Evolutionary conservation across 768 basidiomycete genomes (phyloP).

Genomic region (Trametes villosa): DNA sequence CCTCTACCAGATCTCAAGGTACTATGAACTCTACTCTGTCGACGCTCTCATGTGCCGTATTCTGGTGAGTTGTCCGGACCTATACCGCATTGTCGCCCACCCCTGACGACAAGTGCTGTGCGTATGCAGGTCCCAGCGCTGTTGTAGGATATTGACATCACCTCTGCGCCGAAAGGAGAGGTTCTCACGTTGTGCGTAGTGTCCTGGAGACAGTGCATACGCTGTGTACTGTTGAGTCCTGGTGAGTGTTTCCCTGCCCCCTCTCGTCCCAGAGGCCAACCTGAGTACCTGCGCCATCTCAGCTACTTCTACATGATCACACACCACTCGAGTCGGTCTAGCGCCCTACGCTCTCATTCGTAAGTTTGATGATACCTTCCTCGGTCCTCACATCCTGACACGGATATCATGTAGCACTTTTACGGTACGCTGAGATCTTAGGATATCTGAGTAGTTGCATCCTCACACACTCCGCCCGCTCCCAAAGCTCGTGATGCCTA

Average conservation of each 20-base stretch:
- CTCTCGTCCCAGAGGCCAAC: too few species aligned
- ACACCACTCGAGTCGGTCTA: background rate
- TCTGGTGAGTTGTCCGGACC: too few species aligned
- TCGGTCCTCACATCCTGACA: too few species aligned
- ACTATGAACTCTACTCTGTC: background rate
- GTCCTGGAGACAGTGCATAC: background rate
- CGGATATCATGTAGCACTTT: too few species aligned
- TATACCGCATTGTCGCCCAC: background rate
- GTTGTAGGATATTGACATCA: background rate
- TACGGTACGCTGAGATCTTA: background rate
- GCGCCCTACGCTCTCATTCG: too few species aligned
- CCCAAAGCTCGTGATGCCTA: background rate
- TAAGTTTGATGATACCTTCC: too few species aligned
- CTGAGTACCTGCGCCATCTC: background rate
- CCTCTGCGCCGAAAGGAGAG: too few species aligned
- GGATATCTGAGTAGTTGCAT: too few species aligned
- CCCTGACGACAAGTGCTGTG: background rate
- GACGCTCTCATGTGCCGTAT: background rate
- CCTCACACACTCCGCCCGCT: too few species aligned
- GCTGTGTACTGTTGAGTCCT: background rate
- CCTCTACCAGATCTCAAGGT: background rate
- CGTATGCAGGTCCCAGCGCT: background rate
- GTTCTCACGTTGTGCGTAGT: background rate
- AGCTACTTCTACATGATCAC: background rate
- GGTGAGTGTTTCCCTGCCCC: too few species aligned